phyloP scores from a whole-genome alignment of 1,284 basidiomycete species.

The Puccinia hordei region DNA sequence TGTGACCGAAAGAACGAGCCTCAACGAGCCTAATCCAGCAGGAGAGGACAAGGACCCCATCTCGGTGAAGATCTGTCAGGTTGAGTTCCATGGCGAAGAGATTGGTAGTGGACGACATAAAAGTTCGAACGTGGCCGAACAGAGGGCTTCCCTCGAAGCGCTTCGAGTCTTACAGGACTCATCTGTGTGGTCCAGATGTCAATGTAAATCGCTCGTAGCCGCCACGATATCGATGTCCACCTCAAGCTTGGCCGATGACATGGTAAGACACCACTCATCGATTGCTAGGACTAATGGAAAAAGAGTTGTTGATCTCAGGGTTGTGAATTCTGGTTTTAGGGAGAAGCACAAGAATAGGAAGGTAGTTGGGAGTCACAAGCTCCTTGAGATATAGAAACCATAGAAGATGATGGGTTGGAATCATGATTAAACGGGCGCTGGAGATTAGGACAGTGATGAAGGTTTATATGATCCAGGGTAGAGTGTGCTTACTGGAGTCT shows the following conservation, averaged over 20 bases:
- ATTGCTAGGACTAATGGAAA: too few species aligned
- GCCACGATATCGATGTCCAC: background rate
- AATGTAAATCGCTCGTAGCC: background rate
- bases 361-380: too few species aligned
- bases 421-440: too few species aligned
- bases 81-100: slow-evolving; percentile 42
- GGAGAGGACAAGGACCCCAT: slow-evolving; percentile 10
- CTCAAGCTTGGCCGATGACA: background rate
- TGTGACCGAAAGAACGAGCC: background rate
- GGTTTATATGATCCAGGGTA: too few species aligned
- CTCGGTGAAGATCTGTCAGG: slow-evolving; percentile 22
- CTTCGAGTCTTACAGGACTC: background rate
- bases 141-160: slow-evolving; percentile 36
- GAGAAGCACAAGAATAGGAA: too few species aligned
- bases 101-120: slow-evolving; percentile 22
- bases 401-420: too few species aligned
- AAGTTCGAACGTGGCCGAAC: slow-evolving; percentile 42
- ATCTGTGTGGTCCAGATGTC: slow-evolving; percentile 7
- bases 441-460: too few species aligned
- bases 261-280: too few species aligned
- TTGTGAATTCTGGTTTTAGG: too few species aligned
- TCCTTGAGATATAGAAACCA: too few species aligned
- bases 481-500: too few species aligned
- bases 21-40: background rate
- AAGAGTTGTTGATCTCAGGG: too few species aligned